Evolutionary conservation across 257 asterid genomes (phyloP).

Genomic region (Jacaranda copaia): DNA sequence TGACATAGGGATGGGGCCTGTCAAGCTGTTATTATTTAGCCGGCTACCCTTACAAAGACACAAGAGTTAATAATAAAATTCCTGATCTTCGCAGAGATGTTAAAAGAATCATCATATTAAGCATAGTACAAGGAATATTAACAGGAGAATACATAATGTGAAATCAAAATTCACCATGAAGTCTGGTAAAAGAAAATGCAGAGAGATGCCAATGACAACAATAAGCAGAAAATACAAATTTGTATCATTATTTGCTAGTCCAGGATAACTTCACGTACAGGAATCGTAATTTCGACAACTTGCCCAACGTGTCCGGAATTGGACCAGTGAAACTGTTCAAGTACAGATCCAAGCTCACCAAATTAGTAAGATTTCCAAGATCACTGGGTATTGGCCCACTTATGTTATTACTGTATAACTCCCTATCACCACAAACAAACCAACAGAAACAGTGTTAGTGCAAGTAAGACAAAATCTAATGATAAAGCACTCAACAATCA

Average conservation of each 20-base stretch:
- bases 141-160: background rate
- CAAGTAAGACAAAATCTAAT: constrained; percentile 13
- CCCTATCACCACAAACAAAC: constrained; percentile 54
- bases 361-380: constrained; percentile 93
- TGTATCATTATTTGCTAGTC: constrained; percentile 26
- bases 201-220: background rate
- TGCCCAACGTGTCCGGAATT: constrained; percentile 89
- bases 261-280: constrained; percentile 69
- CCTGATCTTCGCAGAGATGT: constrained; percentile 18
- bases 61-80: constrained; percentile 33
- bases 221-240: background rate
- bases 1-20: constrained; percentile 79
- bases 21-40: constrained; percentile 89
- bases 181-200: constrained; percentile 3
- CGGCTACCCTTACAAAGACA: constrained; percentile 76
- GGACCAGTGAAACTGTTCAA: constrained; percentile 88
- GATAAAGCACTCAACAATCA: background rate
- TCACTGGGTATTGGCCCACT: constrained; percentile 85
- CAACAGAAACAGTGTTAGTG: constrained; percentile 25
- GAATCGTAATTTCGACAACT: constrained; percentile 83
- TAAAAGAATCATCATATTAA: background rate
- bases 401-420: constrained; percentile 91
- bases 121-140: background rate
- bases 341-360: constrained; percentile 99
- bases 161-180: background rate